These are phyloP conservation scores for Fusarium algeriense DNA, from an alignment of 2,329 filamentous ascomycete genomes.

Conservation along the genomic window DNA sequence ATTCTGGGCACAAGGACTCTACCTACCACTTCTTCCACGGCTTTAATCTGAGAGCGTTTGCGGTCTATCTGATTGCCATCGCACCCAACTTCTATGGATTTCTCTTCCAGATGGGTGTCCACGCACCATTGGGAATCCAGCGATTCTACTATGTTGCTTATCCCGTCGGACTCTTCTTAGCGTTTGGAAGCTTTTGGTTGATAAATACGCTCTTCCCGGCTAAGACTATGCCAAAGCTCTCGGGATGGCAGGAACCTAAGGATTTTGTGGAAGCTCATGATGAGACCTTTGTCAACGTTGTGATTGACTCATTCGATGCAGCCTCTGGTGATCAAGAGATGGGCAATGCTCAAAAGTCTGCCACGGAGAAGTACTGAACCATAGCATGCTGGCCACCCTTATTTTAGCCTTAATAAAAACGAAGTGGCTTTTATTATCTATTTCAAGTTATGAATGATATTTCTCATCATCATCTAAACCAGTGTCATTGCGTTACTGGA, in stretches of 20 bases:
- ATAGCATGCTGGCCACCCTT: neutral
- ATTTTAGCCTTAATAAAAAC: fast-evolving
- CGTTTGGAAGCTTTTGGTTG: conserved; percentile 11
- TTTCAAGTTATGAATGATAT: too few species aligned
- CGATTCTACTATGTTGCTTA: conserved; percentile 11
- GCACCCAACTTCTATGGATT: conserved; percentile 23
- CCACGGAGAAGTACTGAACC: neutral
- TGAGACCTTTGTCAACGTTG: neutral
- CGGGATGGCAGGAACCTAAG: neutral
- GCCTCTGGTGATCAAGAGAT: neutral
- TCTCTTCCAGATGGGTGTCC: conserved; percentile 10
- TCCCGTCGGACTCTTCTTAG: neutral
- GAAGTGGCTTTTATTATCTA: fast-evolving
- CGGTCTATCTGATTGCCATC: conserved; percentile 4
- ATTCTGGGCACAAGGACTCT: neutral
- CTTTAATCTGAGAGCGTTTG: neutral
- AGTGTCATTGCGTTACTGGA: fast-evolving
- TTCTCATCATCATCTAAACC: fast-evolving
- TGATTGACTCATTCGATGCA: neutral
- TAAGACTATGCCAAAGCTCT: fast-evolving
- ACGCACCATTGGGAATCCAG: neutral
- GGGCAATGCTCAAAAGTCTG: fast-evolving
- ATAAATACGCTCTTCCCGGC: neutral
- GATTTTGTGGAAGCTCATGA: conserved; percentile 5
- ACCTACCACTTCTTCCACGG: conserved; percentile 15